Percentiles rank a stretch among this genome's conserved stretches.
These are phyloP conservation scores for Glycine latifolia DNA, from an alignment of 306 rosid species.

Conservation along the genomic window DNA sequence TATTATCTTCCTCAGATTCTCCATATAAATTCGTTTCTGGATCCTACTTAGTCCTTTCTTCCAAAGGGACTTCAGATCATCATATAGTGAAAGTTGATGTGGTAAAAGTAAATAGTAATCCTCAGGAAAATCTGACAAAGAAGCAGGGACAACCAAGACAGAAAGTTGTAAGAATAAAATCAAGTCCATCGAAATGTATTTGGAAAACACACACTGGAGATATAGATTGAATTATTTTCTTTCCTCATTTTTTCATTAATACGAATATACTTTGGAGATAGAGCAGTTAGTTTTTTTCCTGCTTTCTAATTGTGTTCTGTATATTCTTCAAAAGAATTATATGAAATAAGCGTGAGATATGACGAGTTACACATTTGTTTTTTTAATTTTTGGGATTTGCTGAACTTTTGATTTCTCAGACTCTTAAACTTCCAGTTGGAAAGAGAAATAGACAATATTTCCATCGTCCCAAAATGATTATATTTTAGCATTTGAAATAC, in stretches of 20 bases:
- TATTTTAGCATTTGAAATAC: no score
- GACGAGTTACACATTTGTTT: no score
- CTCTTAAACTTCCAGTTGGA: no score
- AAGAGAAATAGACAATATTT: no score
- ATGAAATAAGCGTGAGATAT: no score
- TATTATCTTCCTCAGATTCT: conserved; percentile 72
- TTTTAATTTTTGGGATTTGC: no score
- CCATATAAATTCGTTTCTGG: conserved; percentile 73
- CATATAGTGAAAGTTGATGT: conserved; percentile 82
- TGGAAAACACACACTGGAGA: conserved; percentile 57
- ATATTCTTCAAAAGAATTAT: neutral
- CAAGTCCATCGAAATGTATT: conserved; percentile 59
- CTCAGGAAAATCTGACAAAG: conserved; percentile 42
- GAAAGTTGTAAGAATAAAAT: conserved; percentile 54
- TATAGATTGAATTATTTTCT: neutral
- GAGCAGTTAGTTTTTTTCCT: conserved; percentile 23
- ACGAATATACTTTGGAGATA: conserved; percentile 13
- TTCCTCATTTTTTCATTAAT: neutral
- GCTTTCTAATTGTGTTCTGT: neutral
- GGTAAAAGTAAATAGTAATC: conserved; percentile 46
- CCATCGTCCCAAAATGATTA: no score
- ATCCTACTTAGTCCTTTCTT: conserved; percentile 78
- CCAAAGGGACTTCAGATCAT: conserved; percentile 94
- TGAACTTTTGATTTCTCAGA: no score
- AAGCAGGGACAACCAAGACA: conserved; percentile 48